phyloP scores from a whole-genome alignment of 169 alveolate genomes.

The Eimeria acervulina region DNA sequence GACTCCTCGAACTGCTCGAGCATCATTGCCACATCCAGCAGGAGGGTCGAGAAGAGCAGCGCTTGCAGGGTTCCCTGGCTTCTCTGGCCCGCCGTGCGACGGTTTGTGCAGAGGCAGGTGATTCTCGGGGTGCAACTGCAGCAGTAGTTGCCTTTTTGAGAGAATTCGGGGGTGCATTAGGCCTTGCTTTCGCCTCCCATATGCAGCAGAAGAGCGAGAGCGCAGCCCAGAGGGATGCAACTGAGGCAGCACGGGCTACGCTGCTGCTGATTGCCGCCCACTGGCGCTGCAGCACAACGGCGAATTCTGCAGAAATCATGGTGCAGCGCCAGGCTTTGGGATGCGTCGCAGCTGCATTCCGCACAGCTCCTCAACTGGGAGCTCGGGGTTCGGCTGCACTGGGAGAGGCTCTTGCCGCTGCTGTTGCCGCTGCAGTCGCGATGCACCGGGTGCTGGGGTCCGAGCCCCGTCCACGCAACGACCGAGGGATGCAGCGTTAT shows the following conservation, averaged over 20 bases:
- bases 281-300: slow-evolving; percentile 51
- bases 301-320: slow-evolving; percentile 50
- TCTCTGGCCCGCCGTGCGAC: slow-evolving; percentile 34
- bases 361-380: slow-evolving; percentile 33
- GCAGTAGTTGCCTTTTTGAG: slow-evolving; percentile 41
- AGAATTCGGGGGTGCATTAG: background rate
- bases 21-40: background rate
- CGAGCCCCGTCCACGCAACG: slow-evolving; percentile 57
- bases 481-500: slow-evolving; percentile 53
- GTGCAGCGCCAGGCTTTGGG: slow-evolving; percentile 48
- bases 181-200: background rate
- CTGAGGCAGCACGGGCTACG: slow-evolving; percentile 1
- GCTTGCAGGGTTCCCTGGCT: background rate
- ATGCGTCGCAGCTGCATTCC: background rate
- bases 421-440: slow-evolving; percentile 42
- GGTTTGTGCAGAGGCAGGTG: slow-evolving; percentile 33
- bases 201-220: background rate
- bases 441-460: slow-evolving; percentile 43
- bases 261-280: background rate
- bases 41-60: background rate
- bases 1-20: background rate
- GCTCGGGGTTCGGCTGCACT: slow-evolving; percentile 12
- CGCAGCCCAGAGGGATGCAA: background rate
- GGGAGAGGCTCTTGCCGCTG: slow-evolving; percentile 62
- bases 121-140: background rate